phyloP scores from a whole-genome alignment of 257 asterid genomes.

The Capsicum rhomboideum region DNA sequence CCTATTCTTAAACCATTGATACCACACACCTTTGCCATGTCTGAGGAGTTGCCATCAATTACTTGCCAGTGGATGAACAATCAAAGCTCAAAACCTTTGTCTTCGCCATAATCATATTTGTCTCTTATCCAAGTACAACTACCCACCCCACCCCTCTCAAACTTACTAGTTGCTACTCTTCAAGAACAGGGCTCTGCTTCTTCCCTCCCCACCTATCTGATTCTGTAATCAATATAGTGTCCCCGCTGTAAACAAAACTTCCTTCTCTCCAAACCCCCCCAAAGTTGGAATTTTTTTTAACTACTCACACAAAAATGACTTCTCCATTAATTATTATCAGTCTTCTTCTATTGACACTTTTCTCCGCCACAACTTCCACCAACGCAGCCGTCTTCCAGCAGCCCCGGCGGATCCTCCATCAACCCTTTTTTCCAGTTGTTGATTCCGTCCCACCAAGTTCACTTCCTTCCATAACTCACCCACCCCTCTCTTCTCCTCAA shows the following conservation, averaged over 20 bases:
- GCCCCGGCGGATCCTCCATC: slow-evolving; percentile 72
- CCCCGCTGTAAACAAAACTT: background rate
- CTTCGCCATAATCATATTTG: background rate
- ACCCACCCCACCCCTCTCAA: background rate
- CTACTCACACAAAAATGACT: background rate
- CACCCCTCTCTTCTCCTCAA: slow-evolving; percentile 35
- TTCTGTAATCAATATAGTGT: background rate
- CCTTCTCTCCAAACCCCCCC: background rate
- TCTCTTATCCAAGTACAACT: background rate
- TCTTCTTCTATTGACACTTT: background rate
- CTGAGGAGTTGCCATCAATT: background rate
- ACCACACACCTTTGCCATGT: background rate
- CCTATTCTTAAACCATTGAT: background rate
- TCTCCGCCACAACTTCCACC: slow-evolving; percentile 7
- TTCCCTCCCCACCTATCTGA: background rate
- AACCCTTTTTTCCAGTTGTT: slow-evolving; percentile 41
- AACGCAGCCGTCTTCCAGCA: slow-evolving; percentile 12
- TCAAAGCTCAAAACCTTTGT: background rate
- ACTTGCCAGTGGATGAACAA: background rate
- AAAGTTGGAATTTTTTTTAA: background rate
- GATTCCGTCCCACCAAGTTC: slow-evolving; percentile 29
- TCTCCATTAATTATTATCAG: background rate
- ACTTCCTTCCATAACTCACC: slow-evolving; percentile 17
- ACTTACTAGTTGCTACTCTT: background rate
- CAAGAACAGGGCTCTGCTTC: background rate